Base-by-base conservation (phyloP, 1,284 basidiomycete genomes). In the Singerocomus rubriflavus region DNA sequence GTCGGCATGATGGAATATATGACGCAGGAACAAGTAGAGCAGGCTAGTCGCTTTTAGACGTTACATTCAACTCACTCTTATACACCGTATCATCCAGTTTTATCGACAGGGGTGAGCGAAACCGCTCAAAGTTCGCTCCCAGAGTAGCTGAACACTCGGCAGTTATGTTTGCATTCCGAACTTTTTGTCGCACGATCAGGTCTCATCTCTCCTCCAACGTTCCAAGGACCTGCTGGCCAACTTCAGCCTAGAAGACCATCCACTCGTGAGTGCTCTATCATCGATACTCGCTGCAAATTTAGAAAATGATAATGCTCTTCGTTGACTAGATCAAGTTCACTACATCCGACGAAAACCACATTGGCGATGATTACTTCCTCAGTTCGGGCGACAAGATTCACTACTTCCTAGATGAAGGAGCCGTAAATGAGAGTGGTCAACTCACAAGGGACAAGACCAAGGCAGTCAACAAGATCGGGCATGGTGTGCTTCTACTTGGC, bases 301-400 rank as follows among this genome's bases (percentile, higher is more conserved):
- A 25, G 11, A 25, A 13, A 33, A 43, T 32, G 25, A 44, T 7
- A 4, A 26, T 31, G 0, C 35, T 48, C 40, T 13, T 27, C 34
- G 26, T 21, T 36, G n/a, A 50, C 14, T 32, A 93, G 86, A 98
- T 93, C 6, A 89, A 84, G 59, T 98, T 99, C 71, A 88, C 85
- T 25, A 95, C 93, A 0, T 80, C 81, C 13, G 83, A 86, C 54
- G 78, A 79, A 48, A 72, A 85, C 47, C 90, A 93, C 59, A 78
- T 92, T 34, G 93, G 93, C 0, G 93, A 98, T 64, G 83, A 91
- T 26, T 98, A 98, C 69, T 99, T 99, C 64, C 73, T 98, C 48
- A 80, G 76, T 12, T 93, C 90, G 1, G 92, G 92, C 1, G 92
- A 98, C 69, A 96, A 97, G 77, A 91, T 94, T 70, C 81, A 88